phyloP scores from a whole-genome alignment of 2,329 filamentous ascomycete species.

The Fusarium staphyleae region DNA sequence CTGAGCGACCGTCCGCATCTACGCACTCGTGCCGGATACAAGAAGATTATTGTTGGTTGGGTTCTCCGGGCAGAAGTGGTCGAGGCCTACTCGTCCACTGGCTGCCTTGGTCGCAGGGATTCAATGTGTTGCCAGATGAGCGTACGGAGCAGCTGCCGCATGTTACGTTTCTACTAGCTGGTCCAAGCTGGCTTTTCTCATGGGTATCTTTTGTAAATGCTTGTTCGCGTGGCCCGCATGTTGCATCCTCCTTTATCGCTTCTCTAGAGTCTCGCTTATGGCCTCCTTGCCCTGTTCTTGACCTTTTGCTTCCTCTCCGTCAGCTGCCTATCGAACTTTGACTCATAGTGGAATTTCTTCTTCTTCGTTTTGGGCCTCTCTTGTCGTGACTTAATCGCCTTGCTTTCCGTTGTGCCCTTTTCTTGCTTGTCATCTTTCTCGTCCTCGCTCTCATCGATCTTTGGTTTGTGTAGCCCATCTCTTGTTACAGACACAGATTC shows the following conservation, averaged over 20 bases:
- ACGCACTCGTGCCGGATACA: constrained; percentile 34
- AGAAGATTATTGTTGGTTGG: constrained; percentile 30
- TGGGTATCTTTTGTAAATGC: constrained; percentile 45
- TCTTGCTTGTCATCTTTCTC: constrained; percentile 45
- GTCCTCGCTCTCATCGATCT: constrained; percentile 49
- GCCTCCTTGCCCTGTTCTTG: constrained; percentile 56
- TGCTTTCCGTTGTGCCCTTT: constrained; percentile 34
- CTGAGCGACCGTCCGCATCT: constrained; percentile 56
- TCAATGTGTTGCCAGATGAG: constrained; percentile 40
- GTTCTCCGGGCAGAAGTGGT: constrained; percentile 25
- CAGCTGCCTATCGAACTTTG: constrained; percentile 81
- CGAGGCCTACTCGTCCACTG: constrained; percentile 21
- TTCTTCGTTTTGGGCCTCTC: constrained; percentile 77
- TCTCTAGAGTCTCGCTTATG: constrained; percentile 9
- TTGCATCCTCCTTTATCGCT: constrained; percentile 26
- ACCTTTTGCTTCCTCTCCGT: constrained; percentile 74
- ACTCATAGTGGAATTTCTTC: constrained; percentile 92
- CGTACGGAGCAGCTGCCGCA: constrained; percentile 42
- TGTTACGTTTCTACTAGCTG: constrained; percentile 44
- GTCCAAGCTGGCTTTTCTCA: constrained; percentile 40
- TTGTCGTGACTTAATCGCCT: constrained; percentile 44
- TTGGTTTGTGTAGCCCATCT: constrained; percentile 70
- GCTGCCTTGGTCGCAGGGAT: constrained; percentile 37
- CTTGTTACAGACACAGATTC: constrained; percentile 84
- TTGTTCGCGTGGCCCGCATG: constrained; percentile 22